A percentile compares a stretch with the other conserved stretches of the same genome.
phyloP scores from a whole-genome alignment of 352 stramenopile species.

The Phytopythium cucurbitacearum region DNA sequence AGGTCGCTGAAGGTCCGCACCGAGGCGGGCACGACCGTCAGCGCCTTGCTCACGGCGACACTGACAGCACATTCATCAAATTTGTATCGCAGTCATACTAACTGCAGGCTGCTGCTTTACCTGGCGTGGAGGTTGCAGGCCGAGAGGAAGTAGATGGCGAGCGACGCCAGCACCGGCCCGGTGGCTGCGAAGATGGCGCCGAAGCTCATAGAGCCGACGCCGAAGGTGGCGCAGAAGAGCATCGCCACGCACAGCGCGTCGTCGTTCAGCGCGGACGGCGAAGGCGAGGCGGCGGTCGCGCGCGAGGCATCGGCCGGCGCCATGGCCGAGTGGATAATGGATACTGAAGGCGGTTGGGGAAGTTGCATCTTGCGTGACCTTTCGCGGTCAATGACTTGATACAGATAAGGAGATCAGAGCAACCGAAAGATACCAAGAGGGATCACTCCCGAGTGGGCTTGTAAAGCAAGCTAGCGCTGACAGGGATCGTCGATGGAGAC shows the following conservation, averaged over 20 bases:
- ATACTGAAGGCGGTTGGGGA: not conserved
- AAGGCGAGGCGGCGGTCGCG: not conserved
- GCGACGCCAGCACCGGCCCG: conserved; percentile 45
- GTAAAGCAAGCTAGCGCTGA: too few relatives aligned
- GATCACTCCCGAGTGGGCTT: too few relatives aligned
- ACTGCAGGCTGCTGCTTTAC: conserved; percentile 6
- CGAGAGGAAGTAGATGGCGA: conserved; percentile 73
- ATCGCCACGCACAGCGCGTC: conserved; percentile 54
- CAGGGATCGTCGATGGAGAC: too few relatives aligned
- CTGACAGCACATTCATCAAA: conserved; percentile 12
- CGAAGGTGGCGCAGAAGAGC: conserved; percentile 74
- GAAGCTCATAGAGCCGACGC: conserved; percentile 73
- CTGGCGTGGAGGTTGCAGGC: conserved; percentile 71
- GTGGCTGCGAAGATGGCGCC: conserved; percentile 56
- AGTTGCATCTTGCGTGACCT: too few relatives aligned
- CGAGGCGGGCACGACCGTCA: conserved; percentile 41
- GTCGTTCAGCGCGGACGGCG: conserved; percentile 16
- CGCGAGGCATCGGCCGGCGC: not conserved
- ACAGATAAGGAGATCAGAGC: too few relatives aligned
- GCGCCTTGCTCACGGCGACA: conserved; percentile 54
- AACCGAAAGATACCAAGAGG: too few relatives aligned
- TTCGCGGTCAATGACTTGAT: too few relatives aligned
- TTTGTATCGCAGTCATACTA: not conserved
- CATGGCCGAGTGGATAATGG: not conserved
- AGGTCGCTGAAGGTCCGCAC: conserved; percentile 73